Evolutionary conservation across 1,139 yeast genomes (phyloP).

Genomic region (Martiniozyma asiatica): DNA sequence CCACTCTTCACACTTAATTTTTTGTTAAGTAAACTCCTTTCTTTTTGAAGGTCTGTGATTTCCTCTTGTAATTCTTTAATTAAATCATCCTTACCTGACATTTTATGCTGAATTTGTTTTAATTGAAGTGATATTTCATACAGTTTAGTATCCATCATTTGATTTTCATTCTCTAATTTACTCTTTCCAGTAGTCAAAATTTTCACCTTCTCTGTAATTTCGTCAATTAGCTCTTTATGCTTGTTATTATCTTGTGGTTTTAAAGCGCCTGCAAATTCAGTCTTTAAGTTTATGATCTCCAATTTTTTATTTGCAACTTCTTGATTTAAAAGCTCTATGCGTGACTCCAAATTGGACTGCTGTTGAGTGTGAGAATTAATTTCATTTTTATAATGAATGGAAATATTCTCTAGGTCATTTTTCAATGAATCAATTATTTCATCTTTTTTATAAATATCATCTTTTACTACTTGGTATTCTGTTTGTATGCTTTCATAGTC

Average conservation of each 20-base stretch:
- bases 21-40: conserved; percentile 2
- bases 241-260: conserved; percentile 1
- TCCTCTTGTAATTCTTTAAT: conserved; percentile 8
- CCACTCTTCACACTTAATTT: conserved; percentile 3
- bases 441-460: conserved; percentile 2
- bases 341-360: no score
- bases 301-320: conserved; percentile 11
- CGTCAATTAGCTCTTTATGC: conserved; percentile 1
- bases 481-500: conserved; percentile 11
- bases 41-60: conserved; percentile 7
- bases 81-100: neutral
- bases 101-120: conserved; percentile 6
- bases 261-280: conserved; percentile 1
- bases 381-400: conserved; percentile 14
- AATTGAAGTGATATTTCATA: no score
- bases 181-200: conserved; percentile 7
- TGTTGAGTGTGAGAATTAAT: conserved; percentile 14
- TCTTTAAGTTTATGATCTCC: conserved; percentile 11
- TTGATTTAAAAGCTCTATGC: conserved; percentile 4
- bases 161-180: no score
- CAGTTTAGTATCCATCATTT: no score
- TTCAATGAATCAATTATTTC: conserved; percentile 10
- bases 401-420: conserved; percentile 15
- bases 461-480: conserved; percentile 6
- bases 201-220: conserved; percentile 6